A percentile compares a stretch with the other conserved stretches of the same genome.
Conservation (phyloP, 176 grass and related monocot species). For the Rhynchospora breviuscula region DNA sequence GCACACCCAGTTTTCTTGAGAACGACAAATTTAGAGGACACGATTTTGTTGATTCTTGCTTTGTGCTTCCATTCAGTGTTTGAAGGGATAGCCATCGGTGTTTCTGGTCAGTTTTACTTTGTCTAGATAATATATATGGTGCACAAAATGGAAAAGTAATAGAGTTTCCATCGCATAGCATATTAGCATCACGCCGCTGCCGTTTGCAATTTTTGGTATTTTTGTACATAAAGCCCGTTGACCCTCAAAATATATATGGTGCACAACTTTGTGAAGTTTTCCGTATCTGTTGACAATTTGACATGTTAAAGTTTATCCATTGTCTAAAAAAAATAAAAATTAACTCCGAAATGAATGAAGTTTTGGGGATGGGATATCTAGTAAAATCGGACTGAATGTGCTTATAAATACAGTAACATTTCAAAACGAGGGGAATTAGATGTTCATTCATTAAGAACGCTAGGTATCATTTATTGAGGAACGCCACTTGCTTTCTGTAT, state of each 20-base stretch:
- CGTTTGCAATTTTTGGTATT: too few species aligned
- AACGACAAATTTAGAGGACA: conserved; percentile 47
- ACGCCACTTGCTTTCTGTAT: background rate
- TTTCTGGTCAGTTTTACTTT: conserved; percentile 37
- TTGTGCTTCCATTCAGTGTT: conserved; percentile 93
- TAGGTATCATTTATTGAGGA: background rate
- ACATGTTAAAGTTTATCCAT: background rate
- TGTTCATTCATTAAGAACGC: background rate
- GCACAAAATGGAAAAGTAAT: too few species aligned
- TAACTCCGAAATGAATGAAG: background rate
- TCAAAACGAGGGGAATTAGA: background rate
- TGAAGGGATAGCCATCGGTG: conserved; percentile 73
- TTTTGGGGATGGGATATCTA: background rate
- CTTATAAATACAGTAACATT: background rate
- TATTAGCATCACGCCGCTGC: too few species aligned
- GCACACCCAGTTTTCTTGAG: conserved; percentile 26
- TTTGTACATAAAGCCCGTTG: too few species aligned
- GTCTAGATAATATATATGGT: background rate
- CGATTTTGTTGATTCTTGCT: conserved; percentile 61
- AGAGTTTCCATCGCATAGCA: too few species aligned
- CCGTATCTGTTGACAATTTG: background rate
- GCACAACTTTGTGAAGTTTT: background rate
- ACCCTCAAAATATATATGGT: too few species aligned
- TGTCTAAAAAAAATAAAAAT: background rate
- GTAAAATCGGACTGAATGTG: background rate